Evolutionary conservation across 148 eudicot species (phyloP).

Genomic region (Rhododendron vialii): DNA sequence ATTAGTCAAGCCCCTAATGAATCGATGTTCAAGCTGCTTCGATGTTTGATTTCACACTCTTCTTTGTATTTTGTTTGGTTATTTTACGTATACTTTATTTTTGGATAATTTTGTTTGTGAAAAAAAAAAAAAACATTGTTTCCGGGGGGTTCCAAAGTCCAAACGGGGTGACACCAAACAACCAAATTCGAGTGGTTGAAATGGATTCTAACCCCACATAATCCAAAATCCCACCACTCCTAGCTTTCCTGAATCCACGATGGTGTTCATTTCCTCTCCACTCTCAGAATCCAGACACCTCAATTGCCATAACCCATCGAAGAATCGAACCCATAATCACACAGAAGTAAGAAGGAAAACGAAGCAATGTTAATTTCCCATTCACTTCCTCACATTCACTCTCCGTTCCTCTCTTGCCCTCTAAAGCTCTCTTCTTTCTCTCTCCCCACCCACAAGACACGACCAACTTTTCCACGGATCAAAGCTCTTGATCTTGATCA

Average conservation of each 20-base stretch:
- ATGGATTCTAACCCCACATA: constrained; percentile 30
- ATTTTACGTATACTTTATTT: no score
- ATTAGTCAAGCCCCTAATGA: no score
- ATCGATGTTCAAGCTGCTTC: no score
- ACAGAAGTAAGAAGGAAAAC: background rate
- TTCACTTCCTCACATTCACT: constrained; percentile 33
- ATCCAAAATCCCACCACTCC: constrained; percentile 20
- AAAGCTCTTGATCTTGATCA: constrained; percentile 73
- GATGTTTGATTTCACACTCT: no score
- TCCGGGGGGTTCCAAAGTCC: no score
- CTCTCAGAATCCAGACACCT: background rate
- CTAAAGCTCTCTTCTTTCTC: constrained; percentile 35
- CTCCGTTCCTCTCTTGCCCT: constrained; percentile 47
- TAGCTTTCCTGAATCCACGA: background rate
- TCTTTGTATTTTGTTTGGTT: no score
- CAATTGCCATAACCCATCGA: background rate
- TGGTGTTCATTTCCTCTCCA: background rate
- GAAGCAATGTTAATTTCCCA: constrained; percentile 30
- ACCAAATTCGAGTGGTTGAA: constrained; percentile 21
- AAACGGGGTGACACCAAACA: no score
- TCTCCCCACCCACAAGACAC: constrained; percentile 23
- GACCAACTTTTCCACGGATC: constrained; percentile 42
- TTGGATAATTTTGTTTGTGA: no score
- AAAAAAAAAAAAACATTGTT: no score
- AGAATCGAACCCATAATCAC: background rate